Conservation (phyloP, 495 filamentous ascomycete species). For the Penicillium turbatum region DNA sequence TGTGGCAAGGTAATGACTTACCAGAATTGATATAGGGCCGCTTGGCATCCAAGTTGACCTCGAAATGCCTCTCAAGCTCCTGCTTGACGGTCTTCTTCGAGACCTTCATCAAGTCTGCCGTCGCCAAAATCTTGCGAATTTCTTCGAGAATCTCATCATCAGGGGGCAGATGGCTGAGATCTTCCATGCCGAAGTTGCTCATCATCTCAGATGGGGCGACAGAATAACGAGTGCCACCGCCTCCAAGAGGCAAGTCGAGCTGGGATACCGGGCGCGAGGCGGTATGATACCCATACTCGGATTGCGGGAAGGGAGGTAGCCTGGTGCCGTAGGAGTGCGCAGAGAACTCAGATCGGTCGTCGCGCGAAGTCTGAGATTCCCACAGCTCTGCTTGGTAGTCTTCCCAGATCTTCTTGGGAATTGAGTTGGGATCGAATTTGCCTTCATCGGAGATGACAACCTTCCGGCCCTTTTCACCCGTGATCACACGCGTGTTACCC, state of each 20-base stretch:
- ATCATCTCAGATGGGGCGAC: slow-evolving; percentile 73
- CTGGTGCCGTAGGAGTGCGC: slow-evolving; percentile 91
- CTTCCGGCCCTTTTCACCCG: slow-evolving; percentile 91
- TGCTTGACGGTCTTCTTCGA: slow-evolving; percentile 98
- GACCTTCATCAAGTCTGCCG: slow-evolving; percentile 91
- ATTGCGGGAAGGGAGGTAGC: slow-evolving; percentile 56
- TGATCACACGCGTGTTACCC: slow-evolving; percentile 97
- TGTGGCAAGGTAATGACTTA: slow-evolving; percentile 34
- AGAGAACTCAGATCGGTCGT: slow-evolving; percentile 88
- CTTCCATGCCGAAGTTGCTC: slow-evolving; percentile 65
- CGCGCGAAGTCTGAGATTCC: slow-evolving; percentile 75
- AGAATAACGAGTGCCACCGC: slow-evolving; percentile 65
- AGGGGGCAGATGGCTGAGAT: slow-evolving; percentile 65
- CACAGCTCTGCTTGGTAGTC: slow-evolving; percentile 97
- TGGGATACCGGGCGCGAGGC: slow-evolving; percentile 72
- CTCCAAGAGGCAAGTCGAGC: slow-evolving; percentile 53
- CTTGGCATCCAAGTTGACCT: slow-evolving; percentile 71
- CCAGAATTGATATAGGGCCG: slow-evolving; percentile 91
- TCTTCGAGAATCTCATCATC: slow-evolving; percentile 91
- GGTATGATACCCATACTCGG: slow-evolving; percentile 41
- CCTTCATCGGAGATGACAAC: slow-evolving; percentile 94
- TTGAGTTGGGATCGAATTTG: slow-evolving; percentile 90
- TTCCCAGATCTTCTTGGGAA: slow-evolving; percentile 98
- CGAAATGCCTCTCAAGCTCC: slow-evolving; percentile 87
- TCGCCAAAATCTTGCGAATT: slow-evolving; percentile 87